Evolutionary conservation across 179 eudicot species (phyloP).

Genomic region (Vitellaria paradoxa): DNA sequence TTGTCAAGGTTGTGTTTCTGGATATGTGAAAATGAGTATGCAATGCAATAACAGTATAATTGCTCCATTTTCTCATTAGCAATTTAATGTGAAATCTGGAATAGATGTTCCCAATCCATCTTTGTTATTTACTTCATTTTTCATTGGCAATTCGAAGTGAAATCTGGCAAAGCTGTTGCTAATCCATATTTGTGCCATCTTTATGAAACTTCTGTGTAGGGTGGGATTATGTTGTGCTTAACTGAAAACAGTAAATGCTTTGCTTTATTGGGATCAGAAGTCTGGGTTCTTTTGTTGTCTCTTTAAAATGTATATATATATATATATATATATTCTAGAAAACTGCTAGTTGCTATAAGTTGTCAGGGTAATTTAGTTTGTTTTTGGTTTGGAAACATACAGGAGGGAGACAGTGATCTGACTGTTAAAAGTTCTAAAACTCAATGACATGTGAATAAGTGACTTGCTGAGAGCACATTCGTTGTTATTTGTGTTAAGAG

Average conservation of each 20-base stretch:
- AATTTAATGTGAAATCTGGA: background rate
- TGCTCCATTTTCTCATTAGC: background rate
- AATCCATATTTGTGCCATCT: too few relatives aligned
- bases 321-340: too few relatives aligned
- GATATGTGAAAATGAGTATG: background rate
- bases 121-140: background rate
- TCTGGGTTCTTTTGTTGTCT: background rate
- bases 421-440: too few relatives aligned
- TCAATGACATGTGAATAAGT: background rate
- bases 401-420: too few relatives aligned
- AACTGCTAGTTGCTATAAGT: too few relatives aligned
- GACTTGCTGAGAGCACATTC: background rate
- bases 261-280: background rate
- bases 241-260: background rate
- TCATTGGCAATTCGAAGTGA: too few relatives aligned
- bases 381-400: too few relatives aligned
- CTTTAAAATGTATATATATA: background rate
- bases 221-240: background rate
- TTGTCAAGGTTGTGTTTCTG: conserved; percentile 46
- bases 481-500: background rate
- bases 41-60: background rate
- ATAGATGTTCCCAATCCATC: background rate
- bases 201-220: background rate
- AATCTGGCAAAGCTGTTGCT: too few relatives aligned
- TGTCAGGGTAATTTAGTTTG: too few relatives aligned